Conservation (phyloP, 2,329 filamentous ascomycete genomes). For the Nemania sp. region DNA sequence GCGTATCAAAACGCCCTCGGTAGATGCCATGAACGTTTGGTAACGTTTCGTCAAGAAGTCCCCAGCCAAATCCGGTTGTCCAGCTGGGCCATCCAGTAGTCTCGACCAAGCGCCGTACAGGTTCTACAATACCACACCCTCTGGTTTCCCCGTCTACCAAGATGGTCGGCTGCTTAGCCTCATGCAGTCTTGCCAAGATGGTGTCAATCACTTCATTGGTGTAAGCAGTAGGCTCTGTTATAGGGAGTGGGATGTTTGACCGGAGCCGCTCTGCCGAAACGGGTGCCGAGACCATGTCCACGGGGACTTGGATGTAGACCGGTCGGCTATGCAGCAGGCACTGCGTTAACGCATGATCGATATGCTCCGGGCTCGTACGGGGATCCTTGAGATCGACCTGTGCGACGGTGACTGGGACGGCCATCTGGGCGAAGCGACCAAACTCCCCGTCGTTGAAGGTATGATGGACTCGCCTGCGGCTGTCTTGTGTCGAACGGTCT, state of each 20-base stretch:
- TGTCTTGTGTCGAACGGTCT: constrained; percentile 47
- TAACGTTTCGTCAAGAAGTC: constrained; percentile 52
- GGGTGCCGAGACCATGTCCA: constrained; percentile 52
- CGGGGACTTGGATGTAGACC: constrained; percentile 60
- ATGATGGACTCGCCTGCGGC: constrained; percentile 54
- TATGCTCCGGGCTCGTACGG: constrained; percentile 50
- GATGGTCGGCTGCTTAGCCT: constrained; percentile 53
- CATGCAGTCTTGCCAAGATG: constrained; percentile 49
- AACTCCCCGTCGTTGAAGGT: constrained; percentile 61
- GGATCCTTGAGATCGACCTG: constrained; percentile 53
- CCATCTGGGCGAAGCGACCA: constrained; percentile 54
- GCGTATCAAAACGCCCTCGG: constrained; percentile 47
- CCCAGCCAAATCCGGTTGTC: constrained; percentile 54
- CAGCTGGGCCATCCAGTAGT: constrained; percentile 52
- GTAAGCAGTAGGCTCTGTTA: constrained; percentile 14
- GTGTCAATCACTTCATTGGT: constrained; percentile 40
- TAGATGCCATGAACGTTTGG: constrained; percentile 56
- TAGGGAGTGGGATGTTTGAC: constrained; percentile 31
- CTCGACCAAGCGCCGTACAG: constrained; percentile 49
- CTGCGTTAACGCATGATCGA: constrained; percentile 55
- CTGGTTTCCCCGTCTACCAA: constrained; percentile 57
- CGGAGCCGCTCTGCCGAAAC: constrained; percentile 43
- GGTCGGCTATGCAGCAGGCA: constrained; percentile 58
- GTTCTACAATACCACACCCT: constrained; percentile 46
- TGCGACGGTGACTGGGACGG: constrained; percentile 52